Evolutionary conservation across 805 yeast genomes (phyloP).

Genomic region (Nakazawaea laoshanensis): DNA sequence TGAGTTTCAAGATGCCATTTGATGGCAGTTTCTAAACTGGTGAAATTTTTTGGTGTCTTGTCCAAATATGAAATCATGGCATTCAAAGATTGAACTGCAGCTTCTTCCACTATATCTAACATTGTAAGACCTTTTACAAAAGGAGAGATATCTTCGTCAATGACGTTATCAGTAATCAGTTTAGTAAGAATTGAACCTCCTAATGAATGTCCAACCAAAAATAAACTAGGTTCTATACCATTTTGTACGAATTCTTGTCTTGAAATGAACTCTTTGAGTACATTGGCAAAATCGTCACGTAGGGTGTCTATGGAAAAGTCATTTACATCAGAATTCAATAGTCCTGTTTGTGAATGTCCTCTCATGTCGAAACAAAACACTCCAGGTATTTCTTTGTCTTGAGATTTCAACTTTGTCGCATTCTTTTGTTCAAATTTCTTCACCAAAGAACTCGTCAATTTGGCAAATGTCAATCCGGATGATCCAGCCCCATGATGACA

Average conservation of each 20-base stretch:
- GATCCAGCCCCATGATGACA: constrained; percentile 97
- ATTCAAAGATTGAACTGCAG: constrained; percentile 63
- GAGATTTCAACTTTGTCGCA: constrained; percentile 12
- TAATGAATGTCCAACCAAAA: constrained; percentile 80
- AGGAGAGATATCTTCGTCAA: constrained; percentile 12
- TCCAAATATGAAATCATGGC: constrained; percentile 61
- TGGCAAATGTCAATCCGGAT: constrained; percentile 68
- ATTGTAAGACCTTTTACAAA: constrained; percentile 60
- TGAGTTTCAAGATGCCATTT: constrained; percentile 70
- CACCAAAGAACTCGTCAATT: constrained; percentile 36
- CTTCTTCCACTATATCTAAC: constrained; percentile 91
- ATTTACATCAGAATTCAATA: constrained; percentile 17
- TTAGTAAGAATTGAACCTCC: constrained; percentile 83
- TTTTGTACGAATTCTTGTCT: constrained; percentile 11
- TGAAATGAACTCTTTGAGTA: constrained; percentile 33
- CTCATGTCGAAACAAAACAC: constrained; percentile 69
- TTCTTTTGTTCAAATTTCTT: constrained; percentile 21
- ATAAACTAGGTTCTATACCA: constrained; percentile 27
- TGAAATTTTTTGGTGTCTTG: constrained; percentile 57
- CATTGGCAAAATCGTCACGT: constrained; percentile 44
- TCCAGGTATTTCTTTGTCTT: constrained; percentile 40
- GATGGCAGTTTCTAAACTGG: constrained; percentile 48
- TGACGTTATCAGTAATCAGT: constrained; percentile 23
- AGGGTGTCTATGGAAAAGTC: constrained; percentile 42
- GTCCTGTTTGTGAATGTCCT: constrained; percentile 65